Evolutionary conservation across 2,329 filamentous ascomycete genomes (phyloP).

Genomic region (Gnomoniopsis sp.): DNA sequence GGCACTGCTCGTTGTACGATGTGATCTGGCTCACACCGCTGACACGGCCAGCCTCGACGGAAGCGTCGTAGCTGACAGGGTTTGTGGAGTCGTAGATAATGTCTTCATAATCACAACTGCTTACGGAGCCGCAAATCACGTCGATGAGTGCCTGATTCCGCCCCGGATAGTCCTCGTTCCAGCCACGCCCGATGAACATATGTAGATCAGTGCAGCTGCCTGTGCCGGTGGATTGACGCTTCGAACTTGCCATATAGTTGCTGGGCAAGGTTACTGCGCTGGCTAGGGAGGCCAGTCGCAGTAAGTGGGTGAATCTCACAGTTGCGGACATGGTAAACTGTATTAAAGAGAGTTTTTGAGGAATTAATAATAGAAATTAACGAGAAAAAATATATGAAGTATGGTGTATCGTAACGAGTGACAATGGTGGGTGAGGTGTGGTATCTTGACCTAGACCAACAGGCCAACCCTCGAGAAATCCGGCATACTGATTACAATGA

Average conservation of each 20-base stretch:
- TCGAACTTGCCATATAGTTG: background rate
- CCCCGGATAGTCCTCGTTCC: constrained; percentile 11
- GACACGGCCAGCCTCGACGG: background rate
- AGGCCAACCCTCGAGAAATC: too few species aligned
- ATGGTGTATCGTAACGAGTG: background rate
- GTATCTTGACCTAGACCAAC: background rate
- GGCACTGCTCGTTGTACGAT: constrained; percentile 2
- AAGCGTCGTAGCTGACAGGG: background rate
- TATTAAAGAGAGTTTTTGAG: background rate
- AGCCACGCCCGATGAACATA: constrained; percentile 9
- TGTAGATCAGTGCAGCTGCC: constrained; percentile 1
- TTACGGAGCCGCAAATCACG: background rate
- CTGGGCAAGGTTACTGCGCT: background rate
- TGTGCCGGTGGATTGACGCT: constrained; percentile 21
- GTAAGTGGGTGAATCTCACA: background rate
- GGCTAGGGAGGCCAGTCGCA: background rate
- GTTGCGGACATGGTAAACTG: background rate
- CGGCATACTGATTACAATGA: too few species aligned
- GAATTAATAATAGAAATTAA: background rate
- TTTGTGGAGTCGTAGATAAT: constrained; percentile 4
- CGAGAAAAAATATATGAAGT: background rate
- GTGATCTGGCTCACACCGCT: background rate
- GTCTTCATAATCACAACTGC: constrained; percentile 6
- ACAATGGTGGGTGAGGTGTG: background rate
- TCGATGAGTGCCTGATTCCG: background rate